Percentiles rank a stretch among this genome's conserved stretches.
Evolutionary conservation across 106 monocot species (phyloP).

Genomic region (Allium sativum): DNA sequence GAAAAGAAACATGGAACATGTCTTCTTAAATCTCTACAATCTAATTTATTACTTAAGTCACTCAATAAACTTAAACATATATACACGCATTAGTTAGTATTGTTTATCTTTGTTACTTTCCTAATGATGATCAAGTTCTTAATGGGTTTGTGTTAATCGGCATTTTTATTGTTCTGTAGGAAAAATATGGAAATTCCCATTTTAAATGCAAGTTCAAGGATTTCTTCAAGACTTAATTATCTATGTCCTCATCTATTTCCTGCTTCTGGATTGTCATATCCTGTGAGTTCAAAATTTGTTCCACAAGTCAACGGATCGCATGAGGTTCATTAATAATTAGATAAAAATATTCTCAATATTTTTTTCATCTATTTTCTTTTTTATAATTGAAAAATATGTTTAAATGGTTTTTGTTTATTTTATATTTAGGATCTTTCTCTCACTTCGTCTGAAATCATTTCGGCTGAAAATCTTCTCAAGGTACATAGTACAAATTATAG

Average conservation of each 20-base stretch:
- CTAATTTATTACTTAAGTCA: too few relatives aligned
- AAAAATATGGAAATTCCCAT: constrained; percentile 80
- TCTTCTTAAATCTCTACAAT: too few relatives aligned
- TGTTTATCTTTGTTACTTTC: not conserved
- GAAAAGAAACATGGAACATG: too few relatives aligned
- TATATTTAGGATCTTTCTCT: constrained; percentile 35
- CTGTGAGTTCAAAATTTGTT: constrained; percentile 7
- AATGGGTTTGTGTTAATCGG: not conserved
- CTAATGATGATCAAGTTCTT: not conserved
- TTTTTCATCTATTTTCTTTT: not conserved
- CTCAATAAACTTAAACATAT: too few relatives aligned
- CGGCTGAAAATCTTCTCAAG: constrained; percentile 94
- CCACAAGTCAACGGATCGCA: constrained; percentile 19
- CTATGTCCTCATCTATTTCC: constrained; percentile 89
- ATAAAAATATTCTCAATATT: constrained; percentile 3
- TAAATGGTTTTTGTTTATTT: not conserved
- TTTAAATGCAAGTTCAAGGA: constrained; percentile 82
- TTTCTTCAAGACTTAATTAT: constrained; percentile 74
- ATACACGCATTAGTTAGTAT: not conserved
- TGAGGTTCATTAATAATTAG: constrained; percentile 46
- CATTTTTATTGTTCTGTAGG: constrained; percentile 26
- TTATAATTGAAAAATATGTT: not conserved
- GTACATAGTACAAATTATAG: constrained; percentile 18
- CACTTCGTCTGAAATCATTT: constrained; percentile 21
- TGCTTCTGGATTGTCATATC: constrained; percentile 38